Base-by-base conservation (phyloP, 345 rosid genomes). In the Raphanus raphanistrum region DNA sequence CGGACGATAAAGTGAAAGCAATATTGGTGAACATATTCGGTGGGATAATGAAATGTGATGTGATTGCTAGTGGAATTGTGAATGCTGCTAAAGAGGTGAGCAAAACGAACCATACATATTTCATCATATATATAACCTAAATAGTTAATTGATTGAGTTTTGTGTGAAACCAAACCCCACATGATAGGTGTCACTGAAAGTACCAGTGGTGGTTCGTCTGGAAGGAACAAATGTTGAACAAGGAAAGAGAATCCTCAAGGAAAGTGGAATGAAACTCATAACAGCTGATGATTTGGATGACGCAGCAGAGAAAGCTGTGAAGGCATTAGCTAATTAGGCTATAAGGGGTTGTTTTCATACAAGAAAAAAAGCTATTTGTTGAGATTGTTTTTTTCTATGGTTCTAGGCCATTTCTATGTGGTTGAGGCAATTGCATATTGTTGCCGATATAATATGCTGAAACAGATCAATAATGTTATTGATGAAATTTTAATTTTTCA, bases 41-140 rank as follows among this genome's bases (percentile, higher is more conserved):
- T 45, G 99, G 99, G 68, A 96, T 96, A 66, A 96, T 96, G 99
- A 91, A 88, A 77, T 96, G 99, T 76, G 99, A 96, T 82, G 94
- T 96, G 83, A 96, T 96, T 63, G 99, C 99, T 0, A 93, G 96
- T 76, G 99, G 99, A 72, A 96, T 96, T 16, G 96, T 93, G 77
- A 96, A 96, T 84, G 99, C 99, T 72, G 99, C 98, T 60, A 93
- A 93, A 86, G 93, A 76, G 81, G 99, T 95, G 80, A 84, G 89
- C 10, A 38, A 27, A 12, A 4, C 29, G 60, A 48, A 58, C 26
- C 55, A 33, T 58, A 1, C 8, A 21, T 8, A 21, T 50, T 35
- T 8, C 9, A 35, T 2, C 38, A 35, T 32, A 32, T 32, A n/a
- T 35, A 28, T 28, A 28, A 50, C 12, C 5, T 55, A 21, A 52